phyloP scores from a whole-genome alignment of 2,329 filamentous ascomycete genomes.

The Pseudogymnoascus sp. region DNA sequence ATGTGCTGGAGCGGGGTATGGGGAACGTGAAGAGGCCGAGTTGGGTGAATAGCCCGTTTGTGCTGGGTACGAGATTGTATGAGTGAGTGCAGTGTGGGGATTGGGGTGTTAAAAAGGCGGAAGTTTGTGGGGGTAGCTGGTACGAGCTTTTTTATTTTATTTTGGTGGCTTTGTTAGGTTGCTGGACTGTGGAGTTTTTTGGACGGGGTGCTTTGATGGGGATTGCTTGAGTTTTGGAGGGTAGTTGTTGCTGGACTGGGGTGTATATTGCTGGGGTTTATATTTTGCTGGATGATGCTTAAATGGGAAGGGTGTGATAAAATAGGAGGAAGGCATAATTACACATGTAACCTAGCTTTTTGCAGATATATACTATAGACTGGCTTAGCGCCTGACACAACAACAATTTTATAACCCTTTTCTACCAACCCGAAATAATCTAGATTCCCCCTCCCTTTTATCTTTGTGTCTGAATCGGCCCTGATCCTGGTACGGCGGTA shows the following conservation, averaged over 20 bases:
- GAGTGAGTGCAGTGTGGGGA: not conserved
- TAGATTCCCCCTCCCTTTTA: not conserved
- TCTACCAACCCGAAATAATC: not conserved
- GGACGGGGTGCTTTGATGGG: not conserved
- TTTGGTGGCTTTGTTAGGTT: not conserved
- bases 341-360: not conserved
- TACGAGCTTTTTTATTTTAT: not conserved
- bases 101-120: not conserved
- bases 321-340: not conserved
- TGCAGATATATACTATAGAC: not conserved
- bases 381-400: not conserved
- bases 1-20: not conserved
- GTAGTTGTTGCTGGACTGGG: not conserved
- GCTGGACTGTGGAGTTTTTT: not conserved
- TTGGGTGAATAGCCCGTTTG: not conserved
- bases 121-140: not conserved
- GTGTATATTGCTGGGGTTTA: not conserved
- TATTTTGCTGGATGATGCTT: not conserved
- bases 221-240: not conserved
- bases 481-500: not conserved
- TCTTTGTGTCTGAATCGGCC: not conserved
- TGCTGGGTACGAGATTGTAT: not conserved
- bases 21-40: not conserved
- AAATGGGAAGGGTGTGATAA: not conserved
- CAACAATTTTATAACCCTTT: not conserved